phyloP scores from a whole-genome alignment of 345 rosid species.

The Rhodamnia rubescens region DNA sequence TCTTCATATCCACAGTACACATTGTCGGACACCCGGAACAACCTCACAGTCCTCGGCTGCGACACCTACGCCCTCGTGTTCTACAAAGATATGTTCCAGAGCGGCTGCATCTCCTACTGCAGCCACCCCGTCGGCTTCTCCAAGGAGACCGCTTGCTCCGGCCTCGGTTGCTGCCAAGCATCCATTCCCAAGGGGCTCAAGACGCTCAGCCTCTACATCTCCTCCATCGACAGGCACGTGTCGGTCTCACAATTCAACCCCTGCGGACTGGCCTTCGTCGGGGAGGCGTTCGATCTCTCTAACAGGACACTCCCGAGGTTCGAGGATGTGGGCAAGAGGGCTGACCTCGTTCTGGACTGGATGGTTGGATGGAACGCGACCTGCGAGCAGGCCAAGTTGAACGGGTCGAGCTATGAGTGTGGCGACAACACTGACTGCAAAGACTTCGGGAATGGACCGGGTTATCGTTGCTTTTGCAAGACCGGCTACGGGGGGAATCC shows the following conservation, averaged over 20 bases:
- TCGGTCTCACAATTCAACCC: background rate
- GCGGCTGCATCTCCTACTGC: background rate
- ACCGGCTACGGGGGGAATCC: background rate
- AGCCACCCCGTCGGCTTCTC: rapidly evolving
- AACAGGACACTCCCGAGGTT: background rate
- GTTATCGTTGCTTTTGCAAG: background rate
- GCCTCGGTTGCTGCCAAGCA: background rate
- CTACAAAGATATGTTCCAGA: rapidly evolving
- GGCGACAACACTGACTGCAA: background rate
- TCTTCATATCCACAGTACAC: background rate
- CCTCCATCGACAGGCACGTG: rapidly evolving
- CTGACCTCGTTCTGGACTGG: background rate
- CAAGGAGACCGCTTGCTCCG: background rate
- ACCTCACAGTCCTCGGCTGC: background rate
- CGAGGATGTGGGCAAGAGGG: background rate
- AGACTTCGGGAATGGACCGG: background rate
- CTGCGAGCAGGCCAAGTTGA: background rate
- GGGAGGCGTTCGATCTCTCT: background rate
- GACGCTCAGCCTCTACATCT: rapidly evolving
- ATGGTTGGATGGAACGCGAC: background rate
- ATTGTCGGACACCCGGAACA: background rate
- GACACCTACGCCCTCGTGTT: rapidly evolving
- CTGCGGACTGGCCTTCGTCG: background rate
- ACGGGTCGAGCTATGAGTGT: background rate
- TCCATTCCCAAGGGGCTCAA: background rate